Evolutionary conservation across 1,139 yeast species (phyloP).

Genomic region (Zygosaccharomyces sapae): DNA sequence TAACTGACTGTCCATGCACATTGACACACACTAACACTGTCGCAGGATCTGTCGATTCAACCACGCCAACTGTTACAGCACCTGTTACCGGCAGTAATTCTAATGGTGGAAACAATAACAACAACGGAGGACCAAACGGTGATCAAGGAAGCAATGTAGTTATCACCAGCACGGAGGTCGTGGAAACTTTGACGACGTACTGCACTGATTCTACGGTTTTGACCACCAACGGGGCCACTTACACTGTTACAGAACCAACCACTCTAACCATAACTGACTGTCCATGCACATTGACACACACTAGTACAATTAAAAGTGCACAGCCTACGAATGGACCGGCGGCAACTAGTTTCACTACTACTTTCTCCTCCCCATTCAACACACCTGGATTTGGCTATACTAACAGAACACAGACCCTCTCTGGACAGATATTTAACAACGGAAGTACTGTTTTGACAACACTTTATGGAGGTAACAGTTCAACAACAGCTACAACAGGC

Average conservation of each 20-base stretch:
- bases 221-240: conserved; percentile 12
- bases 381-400: neutral
- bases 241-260: conserved; percentile 23
- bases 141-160: too few relatives aligned
- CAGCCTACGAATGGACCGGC: neutral
- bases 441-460: neutral
- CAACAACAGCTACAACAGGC: conserved; percentile 1
- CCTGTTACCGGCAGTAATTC: neutral
- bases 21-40: conserved; percentile 27
- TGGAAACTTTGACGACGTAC: conserved; percentile 8
- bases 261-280: conserved; percentile 4
- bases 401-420: neutral
- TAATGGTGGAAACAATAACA: conserved; percentile 2
- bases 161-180: conserved; percentile 11
- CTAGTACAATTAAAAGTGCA: neutral
- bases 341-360: neutral
- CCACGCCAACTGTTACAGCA: neutral
- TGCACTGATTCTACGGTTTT: conserved; percentile 8
- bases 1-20: conserved; percentile 61
- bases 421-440: conserved; percentile 1
- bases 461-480: neutral
- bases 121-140: conserved; percentile 8
- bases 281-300: conserved; percentile 8
- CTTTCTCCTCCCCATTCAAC: neutral
- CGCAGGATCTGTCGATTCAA: too few relatives aligned